Evolutionary conservation across 2,329 filamentous ascomycete genomes (phyloP).

Genomic region (Zasmidium citrigriseum): DNA sequence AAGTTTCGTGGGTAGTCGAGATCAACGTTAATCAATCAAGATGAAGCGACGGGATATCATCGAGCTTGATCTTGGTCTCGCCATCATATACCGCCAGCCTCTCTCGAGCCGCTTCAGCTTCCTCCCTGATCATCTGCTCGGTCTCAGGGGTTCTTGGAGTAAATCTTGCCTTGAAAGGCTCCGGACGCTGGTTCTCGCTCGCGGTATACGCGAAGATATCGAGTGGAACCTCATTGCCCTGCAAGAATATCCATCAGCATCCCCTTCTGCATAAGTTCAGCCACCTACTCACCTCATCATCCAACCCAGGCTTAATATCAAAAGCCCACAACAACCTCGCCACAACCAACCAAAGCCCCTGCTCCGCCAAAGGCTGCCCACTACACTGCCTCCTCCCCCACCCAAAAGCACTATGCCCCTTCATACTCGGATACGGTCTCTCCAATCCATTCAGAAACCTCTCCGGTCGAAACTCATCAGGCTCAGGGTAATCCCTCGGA

Average conservation of each 20-base stretch:
- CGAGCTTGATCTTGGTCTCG: neutral
- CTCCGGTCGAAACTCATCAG: slow-evolving; percentile 10
- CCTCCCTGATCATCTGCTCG: neutral
- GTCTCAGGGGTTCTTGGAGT: neutral
- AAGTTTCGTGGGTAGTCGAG: slow-evolving; percentile 1
- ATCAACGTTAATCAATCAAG: no score
- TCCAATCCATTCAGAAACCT: slow-evolving; percentile 7
- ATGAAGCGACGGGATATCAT: no score
- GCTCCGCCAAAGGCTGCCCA: slow-evolving; percentile 8
- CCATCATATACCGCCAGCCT: slow-evolving; percentile 1
- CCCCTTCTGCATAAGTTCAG: neutral
- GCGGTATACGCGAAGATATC: slow-evolving; percentile 7
- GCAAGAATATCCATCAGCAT: neutral
- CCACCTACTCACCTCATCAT: neutral
- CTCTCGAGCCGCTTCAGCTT: slow-evolving; percentile 1
- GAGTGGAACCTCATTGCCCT: neutral
- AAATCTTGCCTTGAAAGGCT: neutral
- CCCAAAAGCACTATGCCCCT: slow-evolving; percentile 12
- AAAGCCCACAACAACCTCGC: slow-evolving; percentile 10
- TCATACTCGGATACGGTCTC: slow-evolving; percentile 6
- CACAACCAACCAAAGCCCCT: slow-evolving; percentile 1
- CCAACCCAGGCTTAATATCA: neutral
- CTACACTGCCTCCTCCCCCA: slow-evolving; percentile 13
- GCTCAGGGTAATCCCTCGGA: slow-evolving; percentile 10
- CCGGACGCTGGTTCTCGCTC: neutral